Conservation (phyloP, 495 filamentous ascomycete species). For the Podospora pseudocomata region DNA sequence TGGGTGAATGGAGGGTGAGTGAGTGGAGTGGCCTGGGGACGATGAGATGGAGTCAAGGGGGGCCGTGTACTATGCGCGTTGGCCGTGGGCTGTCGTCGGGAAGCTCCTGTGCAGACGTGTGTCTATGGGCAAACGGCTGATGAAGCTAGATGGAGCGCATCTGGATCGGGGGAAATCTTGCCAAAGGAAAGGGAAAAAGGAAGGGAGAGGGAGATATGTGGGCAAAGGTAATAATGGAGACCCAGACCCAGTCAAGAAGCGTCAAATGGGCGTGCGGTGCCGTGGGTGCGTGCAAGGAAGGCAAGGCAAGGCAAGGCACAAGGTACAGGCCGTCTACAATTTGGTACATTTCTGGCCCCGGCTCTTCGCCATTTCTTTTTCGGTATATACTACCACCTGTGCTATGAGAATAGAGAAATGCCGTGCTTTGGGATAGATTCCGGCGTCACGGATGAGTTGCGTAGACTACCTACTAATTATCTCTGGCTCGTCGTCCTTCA, state of each 20-base stretch:
- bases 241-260: conserved; percentile 24
- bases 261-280: conserved; percentile 25
- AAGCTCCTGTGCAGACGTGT: conserved; percentile 2
- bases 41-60: conserved; percentile 6
- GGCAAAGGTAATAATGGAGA: conserved; percentile 40
- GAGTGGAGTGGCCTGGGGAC: conserved; percentile 7
- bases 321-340: conserved; percentile 17
- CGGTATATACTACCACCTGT: not conserved
- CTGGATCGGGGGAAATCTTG: conserved; percentile 20
- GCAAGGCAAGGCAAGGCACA: conserved; percentile 22
- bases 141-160: conserved; percentile 2
- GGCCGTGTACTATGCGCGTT: conserved; percentile 1
- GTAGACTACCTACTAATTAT: no score
- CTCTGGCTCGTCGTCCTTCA: no score
- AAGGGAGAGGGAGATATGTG: conserved; percentile 33
- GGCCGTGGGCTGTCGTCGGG: conserved; percentile 1
- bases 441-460: no score
- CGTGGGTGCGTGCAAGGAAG: conserved; percentile 10
- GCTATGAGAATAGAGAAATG: not conserved
- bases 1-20: not conserved
- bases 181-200: conserved; percentile 25
- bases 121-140: conserved; percentile 18
- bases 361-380: not conserved
- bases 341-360: conserved; percentile 7
- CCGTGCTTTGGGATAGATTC: not conserved